Conservation (phyloP, 768 basidiomycete genomes). For the Strobilomyces confusus region DNA sequence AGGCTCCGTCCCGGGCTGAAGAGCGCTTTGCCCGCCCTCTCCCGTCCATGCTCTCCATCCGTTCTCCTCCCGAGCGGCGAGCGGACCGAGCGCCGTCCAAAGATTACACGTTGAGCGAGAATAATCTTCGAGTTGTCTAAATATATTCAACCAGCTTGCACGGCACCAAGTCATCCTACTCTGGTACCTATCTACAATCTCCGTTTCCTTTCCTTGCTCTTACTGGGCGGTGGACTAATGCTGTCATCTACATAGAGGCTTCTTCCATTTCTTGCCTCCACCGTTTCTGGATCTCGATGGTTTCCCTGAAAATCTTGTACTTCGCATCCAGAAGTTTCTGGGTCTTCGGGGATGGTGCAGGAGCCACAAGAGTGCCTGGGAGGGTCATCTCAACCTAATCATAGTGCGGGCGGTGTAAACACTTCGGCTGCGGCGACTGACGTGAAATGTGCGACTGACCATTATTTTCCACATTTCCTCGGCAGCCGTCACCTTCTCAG, state of each 20-base stretch:
- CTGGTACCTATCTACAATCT: neutral
- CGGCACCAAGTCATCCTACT: neutral
- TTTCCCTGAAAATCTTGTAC: conserved; percentile 89
- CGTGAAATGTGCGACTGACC: conserved; percentile 39
- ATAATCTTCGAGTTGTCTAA: neutral
- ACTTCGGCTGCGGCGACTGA: neutral
- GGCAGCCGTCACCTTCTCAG: conserved; percentile 53
- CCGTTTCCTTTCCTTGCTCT: neutral
- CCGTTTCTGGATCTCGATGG: conserved; percentile 80
- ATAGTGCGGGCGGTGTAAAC: neutral
- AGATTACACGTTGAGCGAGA: no score
- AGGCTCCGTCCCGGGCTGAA: no score
- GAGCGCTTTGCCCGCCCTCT: no score
- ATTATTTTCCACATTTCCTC: conserved; percentile 87
- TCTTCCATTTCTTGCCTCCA: conserved; percentile 82
- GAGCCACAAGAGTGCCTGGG: conserved; percentile 64
- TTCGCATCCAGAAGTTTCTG: conserved; percentile 82
- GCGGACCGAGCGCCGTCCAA: no score
- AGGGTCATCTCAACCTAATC: conserved; percentile 88
- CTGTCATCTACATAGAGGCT: conserved; percentile 33
- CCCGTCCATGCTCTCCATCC: no score
- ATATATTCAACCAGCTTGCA: neutral
- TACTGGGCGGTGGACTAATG: neutral
- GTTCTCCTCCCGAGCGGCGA: no score
- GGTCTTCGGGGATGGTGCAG: conserved; percentile 58